These are phyloP conservation scores for Talaromyces liani DNA, from an alignment of 495 filamentous ascomycete species.

Conservation along the genomic window DNA sequence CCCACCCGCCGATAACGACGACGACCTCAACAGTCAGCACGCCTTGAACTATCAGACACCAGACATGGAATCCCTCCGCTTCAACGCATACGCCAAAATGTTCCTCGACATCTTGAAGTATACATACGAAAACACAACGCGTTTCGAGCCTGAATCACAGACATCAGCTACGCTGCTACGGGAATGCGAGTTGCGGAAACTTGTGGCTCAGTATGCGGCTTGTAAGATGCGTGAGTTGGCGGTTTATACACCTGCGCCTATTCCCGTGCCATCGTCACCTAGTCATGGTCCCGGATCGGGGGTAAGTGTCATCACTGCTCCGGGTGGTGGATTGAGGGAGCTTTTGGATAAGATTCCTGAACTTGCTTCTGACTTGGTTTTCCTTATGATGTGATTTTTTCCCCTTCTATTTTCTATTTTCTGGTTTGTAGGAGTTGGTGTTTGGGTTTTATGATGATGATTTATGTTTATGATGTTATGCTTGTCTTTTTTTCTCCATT, in stretches of 20 bases:
- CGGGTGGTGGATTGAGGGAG: constrained; percentile 24
- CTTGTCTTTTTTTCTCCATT: background rate
- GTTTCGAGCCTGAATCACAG: constrained; percentile 35
- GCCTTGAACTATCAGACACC: background rate
- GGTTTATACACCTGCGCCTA: constrained; percentile 25
- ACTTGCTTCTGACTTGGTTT: constrained; percentile 40
- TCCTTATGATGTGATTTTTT: constrained; percentile 32
- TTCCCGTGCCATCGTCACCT: constrained; percentile 12
- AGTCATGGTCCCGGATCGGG: constrained; percentile 10
- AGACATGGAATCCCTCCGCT: constrained; percentile 6
- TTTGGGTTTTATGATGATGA: background rate
- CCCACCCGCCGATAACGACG: constrained; percentile 11
- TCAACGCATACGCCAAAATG: constrained; percentile 24
- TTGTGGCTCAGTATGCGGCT: constrained; percentile 37
- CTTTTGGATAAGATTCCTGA: constrained; percentile 35
- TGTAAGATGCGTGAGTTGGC: constrained; percentile 38
- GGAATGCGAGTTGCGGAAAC: constrained; percentile 36
- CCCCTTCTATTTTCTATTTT: background rate
- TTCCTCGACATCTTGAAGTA: constrained; percentile 36
- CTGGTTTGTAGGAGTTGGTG: background rate
- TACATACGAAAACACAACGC: constrained; percentile 34
- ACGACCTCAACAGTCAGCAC: background rate
- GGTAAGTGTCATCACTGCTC: constrained; percentile 10
- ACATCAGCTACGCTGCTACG: constrained; percentile 38
- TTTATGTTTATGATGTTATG: background rate